A percentile compares a stretch with the other conserved stretches of the same genome.
phyloP scores from a whole-genome alignment of 768 basidiomycete species.

The Mycena chlorophos region DNA sequence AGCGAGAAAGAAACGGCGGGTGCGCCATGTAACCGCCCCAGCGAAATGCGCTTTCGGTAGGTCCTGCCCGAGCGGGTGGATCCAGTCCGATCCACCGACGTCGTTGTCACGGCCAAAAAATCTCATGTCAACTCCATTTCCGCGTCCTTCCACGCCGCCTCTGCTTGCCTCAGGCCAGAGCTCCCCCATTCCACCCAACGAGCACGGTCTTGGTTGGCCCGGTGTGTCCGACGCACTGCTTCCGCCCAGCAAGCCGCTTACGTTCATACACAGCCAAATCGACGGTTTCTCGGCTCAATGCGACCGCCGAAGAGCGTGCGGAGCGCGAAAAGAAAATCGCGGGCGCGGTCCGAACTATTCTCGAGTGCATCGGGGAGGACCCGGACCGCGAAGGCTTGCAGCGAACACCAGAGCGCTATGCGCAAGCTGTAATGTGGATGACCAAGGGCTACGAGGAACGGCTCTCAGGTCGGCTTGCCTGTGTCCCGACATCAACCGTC shows the following conservation, averaged over 20 bases:
- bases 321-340: constrained; percentile 77
- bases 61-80: no score
- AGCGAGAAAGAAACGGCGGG: not conserved
- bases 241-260: not conserved
- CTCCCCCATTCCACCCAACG: constrained; percentile 34
- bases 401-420: constrained; percentile 92
- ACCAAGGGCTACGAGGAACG: constrained; percentile 97
- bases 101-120: no score
- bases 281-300: constrained; percentile 80
- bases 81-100: no score
- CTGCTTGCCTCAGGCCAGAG: constrained; percentile 44
- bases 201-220: constrained; percentile 89
- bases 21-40: not conserved
- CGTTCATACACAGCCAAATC: constrained; percentile 76
- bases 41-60: not conserved
- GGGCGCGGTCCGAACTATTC: constrained; percentile 82
- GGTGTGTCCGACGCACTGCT: constrained; percentile 45
- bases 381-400: constrained; percentile 91
- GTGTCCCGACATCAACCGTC: constrained; percentile 11
- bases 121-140: constrained; percentile 40
- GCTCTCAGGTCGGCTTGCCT: constrained; percentile 61
- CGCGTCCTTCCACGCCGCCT: constrained; percentile 71
- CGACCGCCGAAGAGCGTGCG: constrained; percentile 69
- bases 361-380: constrained; percentile 98
- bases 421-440: constrained; percentile 98